Conservation (phyloP, 192 early-diverging fungal genomes). For the Allomyces javanicus region DNA sequence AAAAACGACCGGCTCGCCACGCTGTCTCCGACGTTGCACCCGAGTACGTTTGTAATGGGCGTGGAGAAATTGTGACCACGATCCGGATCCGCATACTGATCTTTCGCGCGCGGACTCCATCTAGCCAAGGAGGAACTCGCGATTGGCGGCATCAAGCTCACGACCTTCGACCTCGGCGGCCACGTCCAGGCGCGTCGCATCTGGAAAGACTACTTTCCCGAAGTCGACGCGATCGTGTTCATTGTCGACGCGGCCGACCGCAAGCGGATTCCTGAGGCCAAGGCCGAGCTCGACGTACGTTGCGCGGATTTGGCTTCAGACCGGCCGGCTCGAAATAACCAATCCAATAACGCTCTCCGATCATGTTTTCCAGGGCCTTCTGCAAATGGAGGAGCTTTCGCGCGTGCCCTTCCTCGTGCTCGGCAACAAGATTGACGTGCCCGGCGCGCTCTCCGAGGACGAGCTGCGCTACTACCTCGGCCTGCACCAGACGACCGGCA, state of each 20-base stretch:
- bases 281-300: conserved; percentile 82
- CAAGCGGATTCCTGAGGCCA: conserved; percentile 66
- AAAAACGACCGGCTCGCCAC: conserved; percentile 95
- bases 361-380: conserved; percentile 36
- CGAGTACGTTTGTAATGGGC: conserved; percentile 18
- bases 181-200: conserved; percentile 90
- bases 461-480: conserved; percentile 68
- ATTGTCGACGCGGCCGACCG: conserved; percentile 82
- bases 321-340: too few species aligned
- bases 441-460: conserved; percentile 82
- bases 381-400: conserved; percentile 82
- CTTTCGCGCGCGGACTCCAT: too few species aligned
- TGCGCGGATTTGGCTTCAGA: too few species aligned
- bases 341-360: too few species aligned
- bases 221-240: conserved; percentile 95
- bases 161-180: conserved; percentile 93
- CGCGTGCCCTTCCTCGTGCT: conserved; percentile 86
- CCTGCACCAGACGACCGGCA: conserved; percentile 93
- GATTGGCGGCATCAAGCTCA: conserved; percentile 93
- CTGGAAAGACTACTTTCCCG: conserved; percentile 98
- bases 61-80: too few species aligned
- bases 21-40: conserved; percentile 88
- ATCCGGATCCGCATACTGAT: too few species aligned
- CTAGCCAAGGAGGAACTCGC: conserved; percentile 77
- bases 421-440: conserved; percentile 97